Conservation (phyloP, 345 rosid species). For the Adansonia digitata region DNA sequence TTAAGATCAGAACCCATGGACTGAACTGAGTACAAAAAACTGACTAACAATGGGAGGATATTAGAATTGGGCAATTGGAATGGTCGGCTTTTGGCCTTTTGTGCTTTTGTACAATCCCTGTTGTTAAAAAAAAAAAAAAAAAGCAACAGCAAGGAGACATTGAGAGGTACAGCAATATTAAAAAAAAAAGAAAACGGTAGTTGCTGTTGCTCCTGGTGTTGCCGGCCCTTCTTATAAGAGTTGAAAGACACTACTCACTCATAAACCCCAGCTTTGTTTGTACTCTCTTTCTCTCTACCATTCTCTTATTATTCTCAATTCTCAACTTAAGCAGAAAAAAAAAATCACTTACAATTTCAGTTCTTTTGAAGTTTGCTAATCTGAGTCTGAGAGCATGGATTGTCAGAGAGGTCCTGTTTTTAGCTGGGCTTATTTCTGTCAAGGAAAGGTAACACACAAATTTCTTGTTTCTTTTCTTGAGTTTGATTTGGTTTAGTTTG, state of each 20-base stretch:
- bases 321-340: background rate
- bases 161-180: background rate
- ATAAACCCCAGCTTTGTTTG: conserved; percentile 17
- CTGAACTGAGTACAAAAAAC: conserved; percentile 10
- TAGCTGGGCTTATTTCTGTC: conserved; percentile 56
- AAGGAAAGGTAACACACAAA: conserved; percentile 45
- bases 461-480: background rate
- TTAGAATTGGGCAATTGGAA: conserved; percentile 1
- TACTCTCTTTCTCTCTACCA: background rate
- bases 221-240: conserved; percentile 30
- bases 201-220: background rate
- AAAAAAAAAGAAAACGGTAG: conserved; percentile 3
- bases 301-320: conserved; percentile 5
- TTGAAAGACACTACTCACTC: conserved; percentile 25
- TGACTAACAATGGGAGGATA: background rate
- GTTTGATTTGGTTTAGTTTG: background rate
- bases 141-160: background rate
- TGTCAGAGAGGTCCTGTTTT: conserved; percentile 47
- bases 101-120: conserved; percentile 31
- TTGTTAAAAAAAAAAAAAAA: background rate
- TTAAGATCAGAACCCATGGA: background rate
- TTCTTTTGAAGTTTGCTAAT: background rate
- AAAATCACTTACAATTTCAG: background rate
- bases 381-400: conserved; percentile 51
- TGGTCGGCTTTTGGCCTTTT: conserved; percentile 39